Base-by-base conservation (phyloP, 2,329 filamentous ascomycete species). In the Microdochium bolleyi region DNA sequence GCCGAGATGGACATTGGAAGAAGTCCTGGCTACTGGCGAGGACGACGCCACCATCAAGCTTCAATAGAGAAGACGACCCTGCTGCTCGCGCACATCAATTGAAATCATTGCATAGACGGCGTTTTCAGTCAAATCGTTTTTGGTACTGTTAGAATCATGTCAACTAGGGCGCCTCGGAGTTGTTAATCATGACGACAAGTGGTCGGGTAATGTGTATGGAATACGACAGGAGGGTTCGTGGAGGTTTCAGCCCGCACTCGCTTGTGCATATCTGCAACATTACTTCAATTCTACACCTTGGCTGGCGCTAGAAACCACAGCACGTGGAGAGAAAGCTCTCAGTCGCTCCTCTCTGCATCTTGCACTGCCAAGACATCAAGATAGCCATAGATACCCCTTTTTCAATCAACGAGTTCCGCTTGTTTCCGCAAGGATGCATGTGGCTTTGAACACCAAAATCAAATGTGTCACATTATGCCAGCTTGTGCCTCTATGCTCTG, bases 1-100 rank as follows among this genome's bases (percentile, higher is more conserved):
- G 52, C 92, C 92, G 11, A 78, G 92, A 60, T 96, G 92, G 92
- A 79, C 77, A 57, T 70, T 96, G n/a, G 83, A 91, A 53, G 90
- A 96, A 56, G 84, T 96, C 49, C 77, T 96, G 58, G 82, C 80
- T 59, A 76, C 79, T 51, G 88, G 88, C 56, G 87, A 86, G 22
- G 80, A 87, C 61, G 89, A 95, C 69, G 81, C 86, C 61, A 90
- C 94, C 73, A 63, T 79, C 52, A 82, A 84, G 50, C 73, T 95
- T 65, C 79, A 83, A 68, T 91, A 82, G 53, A 57, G 51, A 51
- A 55, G 53, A 27, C 34, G 46, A 46, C 55, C 52, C 46, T 25
- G 44, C 51, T 51, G 46, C 52, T n/a, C 50, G 27, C 37, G 52
- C 37, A 53, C 53, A 50, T 55, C 25, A 51, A n/a, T 55, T 56